Conservation (phyloP, 495 filamentous ascomycete species). For the Penicillium mononematosum region DNA sequence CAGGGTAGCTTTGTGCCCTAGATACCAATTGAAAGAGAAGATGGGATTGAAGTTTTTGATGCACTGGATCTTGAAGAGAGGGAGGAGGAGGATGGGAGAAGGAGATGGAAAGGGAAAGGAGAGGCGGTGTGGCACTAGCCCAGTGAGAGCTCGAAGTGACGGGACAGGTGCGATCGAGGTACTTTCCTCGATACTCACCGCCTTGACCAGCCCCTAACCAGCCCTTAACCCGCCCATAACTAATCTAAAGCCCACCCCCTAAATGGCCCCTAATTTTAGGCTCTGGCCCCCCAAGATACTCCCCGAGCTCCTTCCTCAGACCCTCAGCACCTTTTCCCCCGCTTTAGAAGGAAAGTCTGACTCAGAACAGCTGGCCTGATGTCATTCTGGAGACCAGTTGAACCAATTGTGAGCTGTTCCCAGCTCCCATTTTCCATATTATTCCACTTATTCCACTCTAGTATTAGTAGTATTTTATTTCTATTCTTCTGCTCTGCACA, state of each 20-base stretch:
- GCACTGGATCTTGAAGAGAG: slow-evolving; percentile 22
- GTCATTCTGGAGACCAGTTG: slow-evolving; percentile 27
- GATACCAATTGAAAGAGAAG: slow-evolving; percentile 49
- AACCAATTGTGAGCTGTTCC: slow-evolving; percentile 16
- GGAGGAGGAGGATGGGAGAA: slow-evolving; percentile 27
- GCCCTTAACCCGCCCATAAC: background rate
- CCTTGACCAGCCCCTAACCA: background rate
- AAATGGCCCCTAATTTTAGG: background rate
- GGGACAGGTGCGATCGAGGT: slow-evolving; percentile 1
- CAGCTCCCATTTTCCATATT: slow-evolving; percentile 8
- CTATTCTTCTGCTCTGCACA: background rate
- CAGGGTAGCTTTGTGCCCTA: slow-evolving; percentile 94
- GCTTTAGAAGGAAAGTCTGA: background rate
- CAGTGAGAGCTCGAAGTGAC: slow-evolving; percentile 11
- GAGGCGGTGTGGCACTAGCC: slow-evolving; percentile 32
- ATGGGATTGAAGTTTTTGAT: slow-evolving; percentile 27
- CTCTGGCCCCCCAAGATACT: background rate
- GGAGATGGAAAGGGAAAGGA: slow-evolving; percentile 22
- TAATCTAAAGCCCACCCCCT: no score
- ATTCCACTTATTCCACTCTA: no score
- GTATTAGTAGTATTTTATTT: no score
- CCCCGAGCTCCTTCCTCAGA: background rate
- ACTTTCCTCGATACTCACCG: background rate
- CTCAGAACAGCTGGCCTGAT: slow-evolving; percentile 20
- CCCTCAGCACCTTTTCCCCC: background rate